Base-by-base conservation (phyloP, 768 basidiomycete species). In the Mycena belliarum region DNA sequence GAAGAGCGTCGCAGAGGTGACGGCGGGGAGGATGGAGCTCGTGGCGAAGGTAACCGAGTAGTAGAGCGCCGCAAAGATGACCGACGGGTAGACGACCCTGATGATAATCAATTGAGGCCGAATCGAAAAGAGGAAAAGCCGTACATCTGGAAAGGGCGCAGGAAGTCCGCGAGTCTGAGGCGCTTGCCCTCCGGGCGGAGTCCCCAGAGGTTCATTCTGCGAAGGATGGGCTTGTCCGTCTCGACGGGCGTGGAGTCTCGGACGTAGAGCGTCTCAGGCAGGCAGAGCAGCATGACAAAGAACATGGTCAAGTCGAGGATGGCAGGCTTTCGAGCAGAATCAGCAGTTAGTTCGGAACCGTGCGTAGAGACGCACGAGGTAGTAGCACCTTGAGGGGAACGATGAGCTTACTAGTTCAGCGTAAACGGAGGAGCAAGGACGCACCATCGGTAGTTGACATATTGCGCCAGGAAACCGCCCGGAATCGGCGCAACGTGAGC, bases 1-100 rank as follows among this genome's bases (percentile, higher is more conserved):
- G 59, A 65, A 65, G 15, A 65, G 61, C 15, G 61, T 63, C n/a
- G 64, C 64, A 3, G 55, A 57, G 29, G 64, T 65, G 3, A 65
- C 64, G 12, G 61, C 61, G 15, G 64, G 64, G 4, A 65, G 59
- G 35, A 65, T 65, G 9, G 58, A 60, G 26, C 54, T 38, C 18
- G 63, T 29, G 0, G 51, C 35, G 15, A 60, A 65, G 16, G 58
- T 52, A 21, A 60, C 42, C 2, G 52, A 49, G 46, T 65, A 65
- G 44, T 60, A 65, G 33, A 63, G 16, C 4, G 64, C 64, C 4
- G 64, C 47, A 45, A 63, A 40, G n/a, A 59, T 2, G 38, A 65
- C 59, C 6, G 58, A 33, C 1, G 60, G 64, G 35, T 65, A 63
- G 4, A 56, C 37, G 35, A 57, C 28, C 60, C 60, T 65, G 23